Base-by-base conservation (phyloP, 345 rosid genomes). In the Bruguiera parviflora region DNA sequence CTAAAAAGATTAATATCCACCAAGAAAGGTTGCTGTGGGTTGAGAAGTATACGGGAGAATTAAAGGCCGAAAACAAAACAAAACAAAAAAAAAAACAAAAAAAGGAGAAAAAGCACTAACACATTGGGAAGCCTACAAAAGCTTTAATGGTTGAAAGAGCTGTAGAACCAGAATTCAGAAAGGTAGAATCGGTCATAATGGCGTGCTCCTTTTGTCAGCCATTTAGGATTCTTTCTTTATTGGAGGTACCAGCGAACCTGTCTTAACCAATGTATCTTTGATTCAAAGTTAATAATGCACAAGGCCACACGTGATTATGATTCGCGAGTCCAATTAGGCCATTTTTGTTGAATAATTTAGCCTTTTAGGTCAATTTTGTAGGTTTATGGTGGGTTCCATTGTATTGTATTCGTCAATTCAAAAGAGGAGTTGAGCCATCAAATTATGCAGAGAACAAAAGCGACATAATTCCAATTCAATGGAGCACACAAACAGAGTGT, bases 21-120 rank as follows among this genome's bases (percentile, higher is more conserved):
- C 85, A 68, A 72, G 67, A 81, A 77, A 76, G 78, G 72, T 73
- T 60, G 82, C 68, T 66, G 81, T 72, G 76, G 74, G 83, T 68
- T 71, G 71, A 75, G 79, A 65, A 60, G 59, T 51, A 33, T 46
- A 68, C 65, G 39, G 63, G 73, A 73, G 83, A 83, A 77, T 70
- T 77, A 85, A 81, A 75, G 43, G 53, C 58, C 4, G 0, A 11
- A 43, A 39, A 39, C 0, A 0, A 3, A 43, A 39, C 10, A 39
- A 10, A 39, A 39, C 69, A 28, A 63, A 33, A 66, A 35, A 43
- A 11, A 0, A 3, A 13, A 9, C 2, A 0, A 3, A 2, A 2
- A 1, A 2, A 39, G 0, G 3, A 69, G 28, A 63, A 33, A 69
- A 53, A 77, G 79, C 73, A 75, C 25, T 55, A 55, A 11, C 68